A percentile compares a stretch with the other conserved stretches of the same genome.
Evolutionary conservation across 2,329 filamentous ascomycete genomes (phyloP).

Genomic region (Cercospora sp.): DNA sequence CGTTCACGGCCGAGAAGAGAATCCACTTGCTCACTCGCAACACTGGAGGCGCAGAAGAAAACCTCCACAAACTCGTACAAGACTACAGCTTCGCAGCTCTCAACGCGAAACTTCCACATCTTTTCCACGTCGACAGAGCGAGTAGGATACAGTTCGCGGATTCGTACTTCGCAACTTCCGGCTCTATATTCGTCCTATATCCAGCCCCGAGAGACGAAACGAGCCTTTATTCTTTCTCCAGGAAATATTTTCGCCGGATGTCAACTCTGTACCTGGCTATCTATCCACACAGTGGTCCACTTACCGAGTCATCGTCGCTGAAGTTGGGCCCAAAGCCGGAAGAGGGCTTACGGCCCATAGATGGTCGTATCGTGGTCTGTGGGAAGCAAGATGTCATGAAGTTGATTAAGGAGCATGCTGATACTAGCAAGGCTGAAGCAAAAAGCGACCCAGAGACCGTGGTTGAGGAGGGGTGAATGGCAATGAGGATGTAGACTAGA

Average conservation of each 20-base stretch:
- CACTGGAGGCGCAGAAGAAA: neutral
- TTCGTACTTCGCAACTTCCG: neutral
- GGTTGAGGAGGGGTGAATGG: neutral
- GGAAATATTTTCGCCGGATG: neutral
- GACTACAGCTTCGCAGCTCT: neutral
- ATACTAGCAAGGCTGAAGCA: neutral
- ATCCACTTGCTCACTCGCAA: neutral
- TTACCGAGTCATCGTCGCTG: neutral
- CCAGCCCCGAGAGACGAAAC: neutral
- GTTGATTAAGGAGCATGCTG: neutral
- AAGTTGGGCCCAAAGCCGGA: neutral
- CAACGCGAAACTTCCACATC: neutral
- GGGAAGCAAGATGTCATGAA: neutral
- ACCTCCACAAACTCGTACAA: neutral
- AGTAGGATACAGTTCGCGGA: neutral
- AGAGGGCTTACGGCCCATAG: neutral
- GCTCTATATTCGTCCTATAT: neutral
- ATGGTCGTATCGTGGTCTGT: neutral
- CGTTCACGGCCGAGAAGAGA: neutral
- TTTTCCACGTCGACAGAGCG: neutral
- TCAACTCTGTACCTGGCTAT: neutral
- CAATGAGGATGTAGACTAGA: too few relatives aligned
- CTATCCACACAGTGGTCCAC: neutral
- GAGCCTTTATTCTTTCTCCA: neutral
- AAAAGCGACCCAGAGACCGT: neutral